Evolutionary conservation across 805 yeast genomes (phyloP), one percentile per base, ranked within the genome.

Genomic region (Lachancea nothofagi): DNA sequence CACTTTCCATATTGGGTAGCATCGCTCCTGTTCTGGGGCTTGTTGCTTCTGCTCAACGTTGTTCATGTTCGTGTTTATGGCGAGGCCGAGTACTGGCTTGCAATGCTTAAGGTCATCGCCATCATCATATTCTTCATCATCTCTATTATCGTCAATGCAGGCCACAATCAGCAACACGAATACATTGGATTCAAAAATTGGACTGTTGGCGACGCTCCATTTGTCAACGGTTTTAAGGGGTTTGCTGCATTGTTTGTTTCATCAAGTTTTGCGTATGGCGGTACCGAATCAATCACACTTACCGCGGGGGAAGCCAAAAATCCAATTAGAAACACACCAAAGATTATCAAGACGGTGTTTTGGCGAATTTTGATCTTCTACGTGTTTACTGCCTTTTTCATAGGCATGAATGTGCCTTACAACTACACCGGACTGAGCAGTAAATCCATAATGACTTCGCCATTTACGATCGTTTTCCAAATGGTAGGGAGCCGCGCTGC

Each of bases 1-100:
- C 80, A 80, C 3, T 57, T 72, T 42, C 80, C 77, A 44, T 85
- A 74, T 4, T 80, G 85, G 83, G 72, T 74, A 40, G 58, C 70
- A 25, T 36, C 40, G 8, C 22, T 36, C 12, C 73, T 75, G 33
- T 72, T 71, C 49, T 73, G 74, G 63, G 72, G 69, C 3, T 32
- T 74, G 8, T 55, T 73, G 22, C 62, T 73, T 2, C 44, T 54
- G 12, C 46, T 62, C 38, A 75, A 75, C 55, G 61, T 75, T 49
- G 65, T 73, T 59, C 80, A 80, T 6, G 81, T 75, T 15, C 69
- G 64, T 46, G 68, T 62, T 44, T 75, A 74, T 48, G 80, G 81
- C 45, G 80, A 75, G 54, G 46, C 74, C 34, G 80, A 75, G 53
- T 75, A 75, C 49, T 74, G 79, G 78, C 64, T 74, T 26, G 74